phyloP scores from a whole-genome alignment of 805 yeast species.

The Teunomyces tritomae region DNA sequence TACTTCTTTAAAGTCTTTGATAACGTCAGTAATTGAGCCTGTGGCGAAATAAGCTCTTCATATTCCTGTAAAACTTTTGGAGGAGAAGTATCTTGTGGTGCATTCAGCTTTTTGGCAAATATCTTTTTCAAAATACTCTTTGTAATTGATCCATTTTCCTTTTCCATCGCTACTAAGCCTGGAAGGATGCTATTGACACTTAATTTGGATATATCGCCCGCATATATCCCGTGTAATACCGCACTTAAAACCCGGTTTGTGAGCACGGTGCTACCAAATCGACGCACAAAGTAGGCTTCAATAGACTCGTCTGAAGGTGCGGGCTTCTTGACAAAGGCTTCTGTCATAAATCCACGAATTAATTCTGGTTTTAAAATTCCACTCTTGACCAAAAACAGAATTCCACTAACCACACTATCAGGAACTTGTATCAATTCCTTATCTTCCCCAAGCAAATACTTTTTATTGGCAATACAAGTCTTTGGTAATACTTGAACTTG shows the following conservation, averaged over 20 bases:
- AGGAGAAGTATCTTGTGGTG: not conserved
- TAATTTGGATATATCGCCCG: slow-evolving; percentile 61
- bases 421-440: slow-evolving; percentile 56
- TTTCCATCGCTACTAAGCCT: slow-evolving; percentile 54
- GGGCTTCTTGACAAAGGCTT: slow-evolving; percentile 42
- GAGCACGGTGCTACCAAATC: slow-evolving; percentile 58
- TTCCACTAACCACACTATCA: slow-evolving; percentile 29
- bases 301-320: slow-evolving; percentile 65
- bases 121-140: slow-evolving; percentile 41
- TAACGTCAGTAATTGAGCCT: slow-evolving; percentile 36
- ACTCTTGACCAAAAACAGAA: slow-evolving; percentile 33
- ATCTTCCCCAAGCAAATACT: slow-evolving; percentile 54
- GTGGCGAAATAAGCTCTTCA: slow-evolving; percentile 37
- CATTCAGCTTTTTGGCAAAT: slow-evolving; percentile 8
- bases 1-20: slow-evolving; percentile 42
- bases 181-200: slow-evolving; percentile 66
- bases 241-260: slow-evolving; percentile 71
- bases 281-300: slow-evolving; percentile 59
- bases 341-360: slow-evolving; percentile 45
- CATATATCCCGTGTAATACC: slow-evolving; percentile 83
- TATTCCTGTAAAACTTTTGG: slow-evolving; percentile 31
- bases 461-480: slow-evolving; percentile 63
- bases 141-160: slow-evolving; percentile 55
- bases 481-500: slow-evolving; percentile 59
- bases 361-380: slow-evolving; percentile 45